Conservation (phyloP, 495 filamentous ascomycete species). For the Aspergillus nanangensis region DNA sequence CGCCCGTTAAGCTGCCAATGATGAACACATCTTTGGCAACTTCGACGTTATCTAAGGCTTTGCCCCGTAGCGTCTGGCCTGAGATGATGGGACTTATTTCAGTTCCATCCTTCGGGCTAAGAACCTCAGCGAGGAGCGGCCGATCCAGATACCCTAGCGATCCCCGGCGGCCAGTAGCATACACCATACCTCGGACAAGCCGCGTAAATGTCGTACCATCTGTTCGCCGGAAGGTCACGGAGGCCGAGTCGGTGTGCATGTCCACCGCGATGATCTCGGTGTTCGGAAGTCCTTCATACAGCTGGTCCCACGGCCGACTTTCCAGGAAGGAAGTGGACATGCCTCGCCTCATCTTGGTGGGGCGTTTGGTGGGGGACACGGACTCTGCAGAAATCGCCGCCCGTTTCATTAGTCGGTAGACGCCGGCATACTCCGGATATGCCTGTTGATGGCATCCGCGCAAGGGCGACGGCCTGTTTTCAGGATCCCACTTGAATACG, state of each 20-base stretch:
- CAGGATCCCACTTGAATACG: conserved; percentile 58
- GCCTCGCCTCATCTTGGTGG: conserved; percentile 23
- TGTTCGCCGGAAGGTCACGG: conserved; percentile 41
- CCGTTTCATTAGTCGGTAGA: conserved; percentile 62
- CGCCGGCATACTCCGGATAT: conserved; percentile 62
- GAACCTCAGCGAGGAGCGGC: conserved; percentile 46
- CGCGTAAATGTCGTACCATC: conserved; percentile 44
- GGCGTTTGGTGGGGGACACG: conserved; percentile 11
- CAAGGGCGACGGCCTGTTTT: conserved; percentile 53
- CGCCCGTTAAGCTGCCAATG: conserved; percentile 60
- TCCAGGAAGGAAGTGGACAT: conserved; percentile 43
- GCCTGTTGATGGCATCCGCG: conserved; percentile 59
- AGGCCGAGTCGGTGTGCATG: conserved; percentile 24
- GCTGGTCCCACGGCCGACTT: conserved; percentile 42
- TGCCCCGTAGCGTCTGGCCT: conserved; percentile 51
- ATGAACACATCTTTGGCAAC: conserved; percentile 53
- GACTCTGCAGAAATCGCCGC: conserved; percentile 31
- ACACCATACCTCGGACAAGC: conserved; percentile 47
- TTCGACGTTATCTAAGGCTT: conserved; percentile 50
- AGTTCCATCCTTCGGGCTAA: conserved; percentile 23
- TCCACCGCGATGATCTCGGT: conserved; percentile 45
- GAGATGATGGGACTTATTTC: conserved; percentile 38
- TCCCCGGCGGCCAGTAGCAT: conserved; percentile 59
- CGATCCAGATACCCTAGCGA: conserved; percentile 50
- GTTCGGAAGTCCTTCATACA: conserved; percentile 59